Evolutionary conservation across 148 eudicot species (phyloP), one percentile per base, ranked within the genome.

Genomic region (Salicornia ramosissima): DNA sequence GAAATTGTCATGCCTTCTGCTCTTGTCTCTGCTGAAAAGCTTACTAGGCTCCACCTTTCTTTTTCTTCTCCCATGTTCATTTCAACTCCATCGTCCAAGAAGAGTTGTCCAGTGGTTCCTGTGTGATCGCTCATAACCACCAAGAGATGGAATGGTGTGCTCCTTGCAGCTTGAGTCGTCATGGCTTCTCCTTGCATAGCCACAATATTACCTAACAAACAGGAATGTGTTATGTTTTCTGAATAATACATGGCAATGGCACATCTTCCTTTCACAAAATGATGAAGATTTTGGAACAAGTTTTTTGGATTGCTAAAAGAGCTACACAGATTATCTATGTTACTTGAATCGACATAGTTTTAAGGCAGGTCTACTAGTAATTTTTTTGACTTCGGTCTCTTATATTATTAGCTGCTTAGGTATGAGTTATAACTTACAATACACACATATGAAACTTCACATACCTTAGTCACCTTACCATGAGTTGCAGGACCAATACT

Each of bases 111-210:
- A 0, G 71, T 68, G 65, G 72, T 75, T 26, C 24, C 47, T 26
- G 43, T 53, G 21, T 68, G 66, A 3, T 61, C 54, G 46, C 71
- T 75, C 67, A 80, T 46, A 33, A 68, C 84, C 45, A 85, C 88
- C 68, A 85, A 52, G 15, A 85, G 71, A 58, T 83, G 73, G 78
- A 85, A 85, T 6, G 86, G 84, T 22, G 88, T 80, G 58, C 53
- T 83, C 36, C 83, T 75, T 12, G 86, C 86, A 21, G 79, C 75
- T 45, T 50, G 15, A 47, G 86, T 80, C 22, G 86, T 85, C 81
- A 85, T 42, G 25, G 73, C 88, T 68, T 63, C 76, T 22, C 84
- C 79, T 64, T 85, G 88, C 84, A 85, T 78, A 13, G 86, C 81
- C 74, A 85, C 31, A 21, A 83, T 83, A 40, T 77, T 83, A 54